phyloP scores from a whole-genome alignment of 495 filamentous ascomycete species.

The Penicillium coffeae region DNA sequence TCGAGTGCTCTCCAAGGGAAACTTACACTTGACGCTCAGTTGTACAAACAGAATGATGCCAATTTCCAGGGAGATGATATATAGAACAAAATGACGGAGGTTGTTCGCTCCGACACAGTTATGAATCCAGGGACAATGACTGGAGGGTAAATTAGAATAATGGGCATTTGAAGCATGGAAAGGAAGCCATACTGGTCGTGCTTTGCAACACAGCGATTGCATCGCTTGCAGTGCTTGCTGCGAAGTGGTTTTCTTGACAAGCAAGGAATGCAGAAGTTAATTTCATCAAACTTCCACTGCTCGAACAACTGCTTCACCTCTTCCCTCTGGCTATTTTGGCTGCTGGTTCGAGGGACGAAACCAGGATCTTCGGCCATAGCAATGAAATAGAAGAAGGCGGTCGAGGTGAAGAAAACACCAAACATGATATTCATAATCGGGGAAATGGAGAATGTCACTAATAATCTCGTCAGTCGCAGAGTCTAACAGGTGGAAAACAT shows the following conservation, averaged over 20 bases:
- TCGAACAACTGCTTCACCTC: constrained; percentile 80
- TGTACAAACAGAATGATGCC: constrained; percentile 64
- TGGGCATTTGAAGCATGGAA: not conserved
- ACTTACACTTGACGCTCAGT: constrained; percentile 53
- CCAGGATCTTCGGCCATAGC: constrained; percentile 88
- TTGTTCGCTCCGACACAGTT: constrained; percentile 96
- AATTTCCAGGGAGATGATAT: constrained; percentile 70
- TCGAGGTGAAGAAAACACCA: constrained; percentile 56
- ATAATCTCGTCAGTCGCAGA: constrained; percentile 2
- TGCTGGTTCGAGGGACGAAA: constrained; percentile 87
- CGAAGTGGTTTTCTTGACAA: constrained; percentile 89
- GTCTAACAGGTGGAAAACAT: not conserved
- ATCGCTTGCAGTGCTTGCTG: constrained; percentile 92
- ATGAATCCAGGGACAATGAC: constrained; percentile 96
- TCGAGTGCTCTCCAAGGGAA: not conserved
- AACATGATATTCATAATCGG: constrained; percentile 76
- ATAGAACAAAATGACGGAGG: constrained; percentile 90
- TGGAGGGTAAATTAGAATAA: constrained; percentile 46
- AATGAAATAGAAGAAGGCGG: constrained; percentile 78
- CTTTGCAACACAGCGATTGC: constrained; percentile 88
- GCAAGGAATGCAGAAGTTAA: constrained; percentile 88
- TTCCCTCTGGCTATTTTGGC: constrained; percentile 80
- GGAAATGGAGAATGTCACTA: constrained; percentile 60
- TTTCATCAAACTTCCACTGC: constrained; percentile 85
- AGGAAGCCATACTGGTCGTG: constrained; percentile 88